A percentile compares a stretch with the other conserved stretches of the same genome.
Evolutionary conservation across 306 rosid genomes (phyloP).

Genomic region (Dalbergia cultrata): DNA sequence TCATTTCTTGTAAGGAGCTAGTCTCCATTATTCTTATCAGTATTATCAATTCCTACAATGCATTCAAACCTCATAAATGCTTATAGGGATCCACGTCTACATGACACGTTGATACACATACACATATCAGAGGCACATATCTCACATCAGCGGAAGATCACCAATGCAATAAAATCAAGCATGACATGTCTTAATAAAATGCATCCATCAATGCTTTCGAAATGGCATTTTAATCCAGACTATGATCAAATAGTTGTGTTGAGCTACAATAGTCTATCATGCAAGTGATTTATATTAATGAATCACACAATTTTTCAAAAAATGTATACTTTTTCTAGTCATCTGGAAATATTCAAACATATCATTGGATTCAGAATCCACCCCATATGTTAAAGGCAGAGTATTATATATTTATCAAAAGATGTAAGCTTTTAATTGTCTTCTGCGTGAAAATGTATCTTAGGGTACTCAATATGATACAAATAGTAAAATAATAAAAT

Average conservation of each 20-base stretch:
- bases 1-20: too few species aligned
- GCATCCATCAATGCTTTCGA: not conserved
- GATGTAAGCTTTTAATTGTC: not conserved
- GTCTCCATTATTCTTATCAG: too few species aligned
- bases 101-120: not conserved
- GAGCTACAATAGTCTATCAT: not conserved
- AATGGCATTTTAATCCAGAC: constrained; percentile 38
- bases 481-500: not conserved
- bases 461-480: constrained; percentile 12
- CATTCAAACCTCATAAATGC: too few species aligned
- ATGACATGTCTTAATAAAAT: constrained; percentile 3
- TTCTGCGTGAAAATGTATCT: constrained; percentile 3
- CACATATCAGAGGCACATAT: not conserved
- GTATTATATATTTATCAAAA: constrained; percentile 13
- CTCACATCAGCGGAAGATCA: constrained; percentile 26
- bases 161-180: constrained; percentile 17
- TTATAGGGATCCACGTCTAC: not conserved
- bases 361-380: constrained; percentile 13
- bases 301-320: not conserved
- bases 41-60: too few species aligned
- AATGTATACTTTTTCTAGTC: not conserved
- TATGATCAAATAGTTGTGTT: constrained; percentile 4
- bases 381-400: not conserved
- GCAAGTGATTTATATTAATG: not conserved
- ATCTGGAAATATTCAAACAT: not conserved